A percentile compares a stretch with the other conserved stretches of the same genome.
Conservation (phyloP, 169 alveolate genomes). For the Plasmodium relictum region DNA sequence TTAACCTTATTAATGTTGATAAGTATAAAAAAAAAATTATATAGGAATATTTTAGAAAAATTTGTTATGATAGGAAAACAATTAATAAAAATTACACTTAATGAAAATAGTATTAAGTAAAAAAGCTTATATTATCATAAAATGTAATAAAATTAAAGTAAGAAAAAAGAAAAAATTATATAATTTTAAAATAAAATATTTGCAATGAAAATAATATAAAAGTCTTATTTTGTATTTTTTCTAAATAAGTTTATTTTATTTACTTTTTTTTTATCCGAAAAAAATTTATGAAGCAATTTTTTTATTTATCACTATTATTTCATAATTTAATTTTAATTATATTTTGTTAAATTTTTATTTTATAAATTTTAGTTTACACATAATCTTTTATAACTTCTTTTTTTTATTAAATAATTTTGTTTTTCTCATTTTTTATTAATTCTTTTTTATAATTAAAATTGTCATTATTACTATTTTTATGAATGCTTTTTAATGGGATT, state of each 20-base stretch:
- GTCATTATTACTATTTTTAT: not conserved
- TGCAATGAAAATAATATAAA: not conserved
- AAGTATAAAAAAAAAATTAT: not conserved
- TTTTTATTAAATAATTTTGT: conserved; percentile 27
- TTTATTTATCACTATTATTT: conserved; percentile 12
- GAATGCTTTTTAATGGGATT: conserved; percentile 3
- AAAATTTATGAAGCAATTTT: conserved; percentile 1
- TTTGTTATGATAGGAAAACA: too few relatives aligned
- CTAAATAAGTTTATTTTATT: not conserved
- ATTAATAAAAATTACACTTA: too few relatives aligned
- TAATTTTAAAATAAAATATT: too few relatives aligned
- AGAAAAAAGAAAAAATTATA: too few relatives aligned
- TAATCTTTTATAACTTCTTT: conserved; percentile 3
- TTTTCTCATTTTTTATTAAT: conserved; percentile 1
- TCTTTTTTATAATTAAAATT: conserved; percentile 30
- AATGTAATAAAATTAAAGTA: too few relatives aligned
- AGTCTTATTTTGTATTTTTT: not conserved
- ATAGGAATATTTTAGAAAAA: not conserved
- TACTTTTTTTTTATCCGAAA: conserved; percentile 29
- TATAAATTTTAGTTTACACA: conserved; percentile 4
- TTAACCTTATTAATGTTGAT: not conserved
- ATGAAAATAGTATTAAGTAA: too few relatives aligned
- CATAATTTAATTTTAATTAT: conserved; percentile 7
- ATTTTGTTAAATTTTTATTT: conserved; percentile 30
- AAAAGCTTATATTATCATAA: too few relatives aligned